These are phyloP conservation scores for Spathaspora gorwiae DNA, from an alignment of 805 yeast species.

Conservation along the genomic window DNA sequence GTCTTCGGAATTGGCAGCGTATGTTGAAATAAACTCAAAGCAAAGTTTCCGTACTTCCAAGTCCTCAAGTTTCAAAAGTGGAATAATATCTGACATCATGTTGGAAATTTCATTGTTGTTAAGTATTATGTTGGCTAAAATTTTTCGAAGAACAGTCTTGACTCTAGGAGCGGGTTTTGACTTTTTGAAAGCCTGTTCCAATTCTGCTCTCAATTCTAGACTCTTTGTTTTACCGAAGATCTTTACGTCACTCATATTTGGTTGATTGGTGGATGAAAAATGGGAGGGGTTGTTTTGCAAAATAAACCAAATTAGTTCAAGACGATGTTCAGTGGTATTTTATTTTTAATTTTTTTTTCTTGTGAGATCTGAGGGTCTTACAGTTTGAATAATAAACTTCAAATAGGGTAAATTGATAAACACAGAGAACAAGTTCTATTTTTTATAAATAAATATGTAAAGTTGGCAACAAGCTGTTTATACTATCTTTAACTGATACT, in stretches of 20 bases:
- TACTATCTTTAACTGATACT: no score
- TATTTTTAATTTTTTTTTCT: no score
- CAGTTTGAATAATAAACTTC: no score
- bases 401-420: no score
- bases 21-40: slow-evolving; percentile 58
- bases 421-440: no score
- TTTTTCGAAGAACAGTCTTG: slow-evolving; percentile 51
- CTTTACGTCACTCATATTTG: slow-evolving; percentile 34
- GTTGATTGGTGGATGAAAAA: not conserved
- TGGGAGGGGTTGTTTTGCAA: no score
- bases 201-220: slow-evolving; percentile 36
- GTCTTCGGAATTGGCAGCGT: slow-evolving; percentile 55
- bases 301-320: no score
- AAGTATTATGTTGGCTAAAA: slow-evolving; percentile 78
- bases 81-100: slow-evolving; percentile 60
- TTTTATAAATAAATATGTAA: no score
- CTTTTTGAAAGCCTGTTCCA: slow-evolving; percentile 40
- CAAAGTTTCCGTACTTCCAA: slow-evolving; percentile 68
- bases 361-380: no score
- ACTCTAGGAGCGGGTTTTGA: slow-evolving; percentile 35
- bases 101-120: slow-evolving; percentile 73
- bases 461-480: no score
- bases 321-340: no score
- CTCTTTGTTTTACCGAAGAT: slow-evolving; percentile 36
- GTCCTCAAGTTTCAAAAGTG: slow-evolving; percentile 53